A percentile compares a stretch with the other conserved stretches of the same genome.
These are phyloP conservation scores for Meripilus lineatus DNA, from an alignment of 1,284 basidiomycete species.

Conservation along the genomic window DNA sequence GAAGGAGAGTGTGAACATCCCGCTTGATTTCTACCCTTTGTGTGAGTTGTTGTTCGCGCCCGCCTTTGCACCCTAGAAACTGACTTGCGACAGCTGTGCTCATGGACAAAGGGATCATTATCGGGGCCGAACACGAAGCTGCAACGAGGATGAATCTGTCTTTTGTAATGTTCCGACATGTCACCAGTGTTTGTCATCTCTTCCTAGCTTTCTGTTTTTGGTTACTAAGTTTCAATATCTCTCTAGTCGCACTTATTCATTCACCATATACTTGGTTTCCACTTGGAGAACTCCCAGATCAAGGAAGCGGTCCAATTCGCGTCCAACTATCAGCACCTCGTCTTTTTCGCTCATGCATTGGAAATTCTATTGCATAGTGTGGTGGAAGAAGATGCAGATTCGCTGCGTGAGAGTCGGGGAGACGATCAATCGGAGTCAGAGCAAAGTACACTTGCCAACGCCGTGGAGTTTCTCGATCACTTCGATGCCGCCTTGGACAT, in stretches of 20 bases:
- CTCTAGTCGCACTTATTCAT: slow-evolving; percentile 88
- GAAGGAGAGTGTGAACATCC: slow-evolving; percentile 89
- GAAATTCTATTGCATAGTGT: slow-evolving; percentile 94
- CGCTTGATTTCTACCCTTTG: slow-evolving; percentile 91
- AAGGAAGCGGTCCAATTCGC: slow-evolving; percentile 85
- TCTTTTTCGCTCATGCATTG: slow-evolving; percentile 92
- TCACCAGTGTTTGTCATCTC: slow-evolving; percentile 81
- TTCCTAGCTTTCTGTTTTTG: too few species aligned
- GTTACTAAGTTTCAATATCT: too few species aligned
- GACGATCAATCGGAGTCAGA: slow-evolving; percentile 13
- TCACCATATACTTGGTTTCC: slow-evolving; percentile 85
- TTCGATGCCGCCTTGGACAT: slow-evolving; percentile 90
- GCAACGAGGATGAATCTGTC: slow-evolving; percentile 75
- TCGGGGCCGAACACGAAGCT: slow-evolving; percentile 90
- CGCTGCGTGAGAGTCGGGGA: slow-evolving; percentile 18
- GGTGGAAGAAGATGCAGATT: slow-evolving; percentile 79
- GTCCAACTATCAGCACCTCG: slow-evolving; percentile 79
- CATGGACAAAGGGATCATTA: slow-evolving; percentile 98
- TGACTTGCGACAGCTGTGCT: slow-evolving; percentile 65
- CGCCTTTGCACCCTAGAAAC: not conserved
- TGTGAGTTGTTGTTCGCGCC: slow-evolving; percentile 55
- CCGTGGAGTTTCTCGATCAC: slow-evolving; percentile 91
- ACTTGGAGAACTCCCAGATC: slow-evolving; percentile 70
- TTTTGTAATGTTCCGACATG: slow-evolving; percentile 90
- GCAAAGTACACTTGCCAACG: slow-evolving; percentile 56